Conservation (phyloP, 306 rosid species). For the Arachis hypogaea region DNA sequence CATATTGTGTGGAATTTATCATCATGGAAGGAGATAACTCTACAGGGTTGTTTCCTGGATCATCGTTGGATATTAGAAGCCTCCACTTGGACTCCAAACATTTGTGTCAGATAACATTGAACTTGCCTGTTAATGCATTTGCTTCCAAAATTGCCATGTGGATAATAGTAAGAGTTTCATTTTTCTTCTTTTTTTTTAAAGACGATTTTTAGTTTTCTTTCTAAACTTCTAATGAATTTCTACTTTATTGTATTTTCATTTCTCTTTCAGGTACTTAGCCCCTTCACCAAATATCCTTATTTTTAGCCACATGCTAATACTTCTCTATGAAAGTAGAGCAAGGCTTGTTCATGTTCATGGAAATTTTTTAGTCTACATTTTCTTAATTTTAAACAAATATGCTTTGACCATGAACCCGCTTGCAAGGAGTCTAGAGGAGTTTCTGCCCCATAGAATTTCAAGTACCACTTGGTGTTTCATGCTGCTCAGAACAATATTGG, state of each 20-base stretch:
- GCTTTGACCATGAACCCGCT: slow-evolving; percentile 81
- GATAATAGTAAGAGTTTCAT: slow-evolving; percentile 62
- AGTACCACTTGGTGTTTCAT: slow-evolving; percentile 60
- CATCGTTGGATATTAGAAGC: slow-evolving; percentile 58
- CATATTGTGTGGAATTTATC: slow-evolving; percentile 79
- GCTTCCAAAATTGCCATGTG: slow-evolving; percentile 69
- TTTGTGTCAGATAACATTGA: slow-evolving; percentile 72
- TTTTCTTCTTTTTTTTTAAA: slow-evolving; percentile 2
- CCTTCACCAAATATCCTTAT: slow-evolving; percentile 89
- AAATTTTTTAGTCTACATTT: slow-evolving; percentile 20
- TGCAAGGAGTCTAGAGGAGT: slow-evolving; percentile 84
- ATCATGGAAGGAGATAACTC: slow-evolving; percentile 91
- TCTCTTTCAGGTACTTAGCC: slow-evolving; percentile 68
- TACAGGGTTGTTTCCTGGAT: slow-evolving; percentile 67
- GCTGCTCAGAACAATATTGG: slow-evolving; percentile 69
- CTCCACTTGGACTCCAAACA: slow-evolving; percentile 62
- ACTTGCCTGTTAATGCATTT: slow-evolving; percentile 61
- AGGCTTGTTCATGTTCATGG: slow-evolving; percentile 27
- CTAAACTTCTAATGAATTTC: not conserved
- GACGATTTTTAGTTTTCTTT: not conserved
- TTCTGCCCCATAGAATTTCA: slow-evolving; percentile 59
- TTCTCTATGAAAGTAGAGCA: slow-evolving; percentile 12
- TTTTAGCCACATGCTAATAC: not conserved
- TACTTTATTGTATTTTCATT: slow-evolving; percentile 34
- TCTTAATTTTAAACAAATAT: slow-evolving; percentile 65